Evolutionary conservation across 2,329 filamentous ascomycete genomes (phyloP), one percentile per base, ranked within the genome.

Genomic region (Colletotrichum cordylinicola): DNA sequence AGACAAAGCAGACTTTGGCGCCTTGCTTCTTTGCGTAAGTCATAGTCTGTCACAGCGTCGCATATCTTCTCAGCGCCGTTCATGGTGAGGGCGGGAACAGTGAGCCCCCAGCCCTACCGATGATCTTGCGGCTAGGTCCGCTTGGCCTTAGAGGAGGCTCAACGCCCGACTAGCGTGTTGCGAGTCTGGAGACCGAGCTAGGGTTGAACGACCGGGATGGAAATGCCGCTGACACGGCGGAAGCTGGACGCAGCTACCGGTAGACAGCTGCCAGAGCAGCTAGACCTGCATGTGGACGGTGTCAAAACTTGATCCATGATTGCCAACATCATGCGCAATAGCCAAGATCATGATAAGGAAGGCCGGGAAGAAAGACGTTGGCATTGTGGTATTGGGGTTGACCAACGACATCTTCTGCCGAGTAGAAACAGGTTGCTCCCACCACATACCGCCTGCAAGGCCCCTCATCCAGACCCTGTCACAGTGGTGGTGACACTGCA

Each of bases 11-110:
- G 52, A 74, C 60, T 56, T 74, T 29, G 43, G 29, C 71, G 72
- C 67, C 58, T 75, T 76, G 43, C 74, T 75, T 75, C 66, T 64
- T 75, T 67, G 65, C 60, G 60, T 33, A 71, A 61, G 61, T 62
- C 74, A 67, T 61, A 39, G 68, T 60, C 71, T 75, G 67, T n/a
- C 52, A 55, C 64, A 64, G 15, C 33, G 43, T 74, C 35, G 35
- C 35, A 33, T 43, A 10, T 21, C 27, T 64, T 56, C 33, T 29
- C 62, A 56, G 29, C 27, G 31, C 37, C 27, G 56, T 29, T 72
- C 27, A 16, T 15, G 31, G 43, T 16, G 39, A 72, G 62, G 35
- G 27, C 33, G n/a, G 56, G 56, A 52, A 56, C 55, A 24, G 65
- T 58, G 43, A 60, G 21, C 39, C 37, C 43, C 60, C 62, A 75